A percentile compares a stretch with the other conserved stretches of the same genome.
Conservation (phyloP, 2,329 filamentous ascomycete species). For the Talaromyces albobiverticillius region DNA sequence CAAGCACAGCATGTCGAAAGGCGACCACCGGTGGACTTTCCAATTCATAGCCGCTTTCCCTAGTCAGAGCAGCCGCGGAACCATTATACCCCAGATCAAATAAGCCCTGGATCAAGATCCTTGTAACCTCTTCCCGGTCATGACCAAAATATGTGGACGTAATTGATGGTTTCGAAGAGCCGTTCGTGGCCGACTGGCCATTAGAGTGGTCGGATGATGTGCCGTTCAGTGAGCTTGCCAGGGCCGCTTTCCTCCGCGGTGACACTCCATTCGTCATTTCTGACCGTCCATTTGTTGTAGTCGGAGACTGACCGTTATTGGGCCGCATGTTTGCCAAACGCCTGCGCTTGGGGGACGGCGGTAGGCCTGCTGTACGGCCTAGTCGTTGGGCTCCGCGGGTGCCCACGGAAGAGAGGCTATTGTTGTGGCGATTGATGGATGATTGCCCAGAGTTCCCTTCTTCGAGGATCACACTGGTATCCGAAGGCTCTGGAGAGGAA, state of each 20-base stretch:
- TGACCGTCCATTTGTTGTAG: conserved; percentile 55
- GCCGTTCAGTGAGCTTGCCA: conserved; percentile 54
- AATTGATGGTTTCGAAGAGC: conserved; percentile 31
- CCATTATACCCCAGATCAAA: conserved; percentile 81
- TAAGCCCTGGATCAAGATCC: conserved; percentile 87
- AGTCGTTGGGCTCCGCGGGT: conserved; percentile 21
- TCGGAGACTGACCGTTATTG: conserved; percentile 50
- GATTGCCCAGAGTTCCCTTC: conserved; percentile 22
- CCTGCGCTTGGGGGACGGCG: conserved; percentile 56
- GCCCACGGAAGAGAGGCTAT: conserved; percentile 24
- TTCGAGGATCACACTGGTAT: conserved; percentile 18
- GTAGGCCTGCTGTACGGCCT: conserved; percentile 29
- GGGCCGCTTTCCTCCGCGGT: conserved; percentile 48
- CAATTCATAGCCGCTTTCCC: conserved; percentile 81
- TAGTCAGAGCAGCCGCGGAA: conserved; percentile 70
- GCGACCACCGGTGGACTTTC: conserved; percentile 84
- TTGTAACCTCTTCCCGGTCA: conserved; percentile 85
- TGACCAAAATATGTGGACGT: conserved; percentile 71
- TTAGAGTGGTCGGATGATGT: conserved; percentile 40
- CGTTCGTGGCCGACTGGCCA: conserved; percentile 38
- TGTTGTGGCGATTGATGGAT: conserved; percentile 26
- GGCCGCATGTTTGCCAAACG: conserved; percentile 62
- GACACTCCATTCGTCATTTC: conserved; percentile 57
- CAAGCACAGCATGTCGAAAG: conserved; percentile 76
- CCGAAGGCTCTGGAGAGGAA: conserved; percentile 25